Evolutionary conservation across 805 yeast species (phyloP).

Genomic region (Lipomyces spencermartinsiae): DNA sequence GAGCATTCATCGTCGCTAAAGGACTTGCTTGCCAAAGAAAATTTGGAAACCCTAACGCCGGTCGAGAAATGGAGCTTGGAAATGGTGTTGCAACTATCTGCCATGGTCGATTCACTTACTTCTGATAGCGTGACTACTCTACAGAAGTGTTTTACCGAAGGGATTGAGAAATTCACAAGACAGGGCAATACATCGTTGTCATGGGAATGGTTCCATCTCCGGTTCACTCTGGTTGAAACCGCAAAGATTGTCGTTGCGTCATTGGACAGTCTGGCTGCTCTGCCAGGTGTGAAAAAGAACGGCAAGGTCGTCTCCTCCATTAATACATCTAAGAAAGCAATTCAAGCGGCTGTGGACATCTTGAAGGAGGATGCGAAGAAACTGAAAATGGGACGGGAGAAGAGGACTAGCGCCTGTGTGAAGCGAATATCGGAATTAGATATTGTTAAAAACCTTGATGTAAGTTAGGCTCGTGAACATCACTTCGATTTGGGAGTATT

Average conservation of each 20-base stretch:
- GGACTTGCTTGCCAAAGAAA: slow-evolving; percentile 26
- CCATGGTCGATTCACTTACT: slow-evolving; percentile 13
- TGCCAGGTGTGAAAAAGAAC: slow-evolving; percentile 8
- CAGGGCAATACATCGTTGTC: not conserved
- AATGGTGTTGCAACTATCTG: slow-evolving; percentile 36
- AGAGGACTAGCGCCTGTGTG: slow-evolving; percentile 24
- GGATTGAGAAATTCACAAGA: not conserved
- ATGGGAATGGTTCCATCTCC: slow-evolving; percentile 32
- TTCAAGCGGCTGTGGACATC: slow-evolving; percentile 12
- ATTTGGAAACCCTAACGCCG: slow-evolving; percentile 41
- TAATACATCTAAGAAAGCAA: slow-evolving; percentile 8
- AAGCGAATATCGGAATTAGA: slow-evolving; percentile 13
- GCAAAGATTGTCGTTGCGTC: slow-evolving; percentile 22
- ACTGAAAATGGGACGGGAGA: slow-evolving; percentile 21
- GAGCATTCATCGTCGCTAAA: slow-evolving; percentile 39
- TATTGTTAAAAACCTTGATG: slow-evolving; percentile 15
- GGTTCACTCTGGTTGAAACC: slow-evolving; percentile 28
- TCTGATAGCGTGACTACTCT: slow-evolving; percentile 6
- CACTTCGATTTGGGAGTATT: not conserved
- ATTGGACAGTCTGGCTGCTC: slow-evolving; percentile 11
- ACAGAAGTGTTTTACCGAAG: slow-evolving; percentile 14
- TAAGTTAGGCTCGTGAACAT: slow-evolving; percentile 7
- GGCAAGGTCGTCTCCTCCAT: slow-evolving; percentile 11
- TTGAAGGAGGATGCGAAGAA: slow-evolving; percentile 31
- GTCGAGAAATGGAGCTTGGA: slow-evolving; percentile 50